Base-by-base conservation (phyloP, 768 basidiomycete genomes). In the Serpula lacrymans region DNA sequence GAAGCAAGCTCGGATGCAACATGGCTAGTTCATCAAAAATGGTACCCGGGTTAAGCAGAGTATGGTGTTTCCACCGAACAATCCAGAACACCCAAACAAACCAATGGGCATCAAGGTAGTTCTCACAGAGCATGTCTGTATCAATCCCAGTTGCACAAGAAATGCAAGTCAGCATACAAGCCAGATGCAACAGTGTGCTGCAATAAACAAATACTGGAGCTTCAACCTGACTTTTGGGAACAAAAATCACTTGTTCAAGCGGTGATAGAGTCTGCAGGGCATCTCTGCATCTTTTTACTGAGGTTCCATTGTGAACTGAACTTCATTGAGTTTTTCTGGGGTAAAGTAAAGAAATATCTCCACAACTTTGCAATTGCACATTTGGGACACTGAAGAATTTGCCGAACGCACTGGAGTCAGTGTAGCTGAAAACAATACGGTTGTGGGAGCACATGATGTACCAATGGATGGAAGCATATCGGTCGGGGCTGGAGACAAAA, bases 61-160 rank as follows among this genome's bases (percentile, higher is more conserved):
- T 20, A 69, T 71, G 59, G 41, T 59, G 3, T 71, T 66, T 45
- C 60, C 59, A 21, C 39, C 44, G 7, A 48, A 66, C 43, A 63
- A 72, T 39, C 49, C 57, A 8, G 42, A 52, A 20, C 59, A 16
- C 13, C 47, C 57, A 57, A 6, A 49, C 6, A 9, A 46, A 20
- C 57, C 57, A 26, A 68, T 66, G 34, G 66, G 66, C 6, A 58
- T 68, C 42, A 31, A 58, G 39, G 17, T 30, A 13, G 49, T 65
- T 10, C 53, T 65, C 2, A 23, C 35, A 27, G 63, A 65, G 45
- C 50, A 44, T 21, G 57, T 3, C 37, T 63, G 2, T 59, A 51
- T 48, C 34, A 33, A 52, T 3, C 50, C 54, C 0, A 59, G n/a
- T n/a, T n/a, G n/a, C n/a, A n/a, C n/a, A n/a, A n/a, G n/a, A n/a